Evolutionary conservation across 345 rosid species (phyloP).

Genomic region (Limnanthes douglasii): DNA sequence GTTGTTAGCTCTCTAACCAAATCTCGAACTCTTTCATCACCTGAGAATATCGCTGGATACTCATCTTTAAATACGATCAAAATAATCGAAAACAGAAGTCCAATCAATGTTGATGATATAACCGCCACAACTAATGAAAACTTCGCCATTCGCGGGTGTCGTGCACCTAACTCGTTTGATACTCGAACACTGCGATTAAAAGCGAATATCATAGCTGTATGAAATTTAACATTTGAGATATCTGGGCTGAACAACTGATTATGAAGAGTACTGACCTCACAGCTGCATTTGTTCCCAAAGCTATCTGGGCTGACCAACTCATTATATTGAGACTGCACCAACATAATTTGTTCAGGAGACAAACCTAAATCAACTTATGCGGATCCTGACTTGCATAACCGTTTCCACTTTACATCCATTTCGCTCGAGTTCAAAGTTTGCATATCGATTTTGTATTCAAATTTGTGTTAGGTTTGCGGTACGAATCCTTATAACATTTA

Average conservation of each 20-base stretch:
- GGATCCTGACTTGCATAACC: neutral
- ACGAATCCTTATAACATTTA: too few relatives aligned
- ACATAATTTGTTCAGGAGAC: neutral
- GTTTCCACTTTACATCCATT: too few relatives aligned
- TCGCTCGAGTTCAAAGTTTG: too few relatives aligned
- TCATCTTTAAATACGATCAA: constrained; percentile 22
- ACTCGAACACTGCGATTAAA: constrained; percentile 84
- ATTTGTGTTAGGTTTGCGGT: too few relatives aligned
- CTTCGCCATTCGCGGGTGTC: constrained; percentile 50
- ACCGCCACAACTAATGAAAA: constrained; percentile 62
- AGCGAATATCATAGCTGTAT: too few relatives aligned
- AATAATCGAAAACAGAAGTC: constrained; percentile 25
- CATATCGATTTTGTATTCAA: too few relatives aligned
- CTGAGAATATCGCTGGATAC: constrained; percentile 58
- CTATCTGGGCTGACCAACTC: constrained; percentile 78
- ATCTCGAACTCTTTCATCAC: constrained; percentile 23
- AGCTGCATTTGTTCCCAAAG: constrained; percentile 74
- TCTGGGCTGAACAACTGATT: too few relatives aligned
- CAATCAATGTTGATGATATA: constrained; percentile 32
- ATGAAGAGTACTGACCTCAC: constrained; percentile 65
- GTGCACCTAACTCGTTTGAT: constrained; percentile 80
- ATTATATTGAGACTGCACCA: constrained; percentile 43
- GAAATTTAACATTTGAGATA: too few relatives aligned
- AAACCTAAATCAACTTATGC: neutral
- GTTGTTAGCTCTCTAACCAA: constrained; percentile 63